phyloP scores from a whole-genome alignment of 345 rosid genomes.

The Ceriops tagal region DNA sequence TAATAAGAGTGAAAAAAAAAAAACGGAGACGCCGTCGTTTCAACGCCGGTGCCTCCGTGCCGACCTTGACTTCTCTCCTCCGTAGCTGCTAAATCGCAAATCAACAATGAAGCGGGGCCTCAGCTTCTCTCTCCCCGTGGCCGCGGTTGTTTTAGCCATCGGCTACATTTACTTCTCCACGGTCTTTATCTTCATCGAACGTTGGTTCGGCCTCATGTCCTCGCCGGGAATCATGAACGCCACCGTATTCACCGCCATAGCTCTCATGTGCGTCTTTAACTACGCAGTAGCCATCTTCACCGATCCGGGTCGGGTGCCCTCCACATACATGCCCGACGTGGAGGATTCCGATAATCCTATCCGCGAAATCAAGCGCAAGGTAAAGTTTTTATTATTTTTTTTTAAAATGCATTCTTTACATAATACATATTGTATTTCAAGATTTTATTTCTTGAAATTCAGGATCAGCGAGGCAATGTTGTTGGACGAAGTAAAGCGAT shows the following conservation, averaged over 20 bases:
- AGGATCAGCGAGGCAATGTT: too few relatives aligned
- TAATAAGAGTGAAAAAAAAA: too few relatives aligned
- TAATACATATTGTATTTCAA: too few relatives aligned
- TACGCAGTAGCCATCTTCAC: constrained; percentile 55
- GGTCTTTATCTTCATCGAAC: constrained; percentile 74
- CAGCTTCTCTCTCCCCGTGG: constrained; percentile 60
- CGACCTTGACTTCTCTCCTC: not conserved
- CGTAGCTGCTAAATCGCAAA: not conserved
- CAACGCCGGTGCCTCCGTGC: constrained; percentile 62
- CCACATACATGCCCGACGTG: constrained; percentile 62
- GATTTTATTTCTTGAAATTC: too few relatives aligned
- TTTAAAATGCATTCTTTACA: not conserved
- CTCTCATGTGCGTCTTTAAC: constrained; percentile 58
- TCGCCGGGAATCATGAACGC: constrained; percentile 83
- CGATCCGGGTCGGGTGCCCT: constrained; percentile 89
- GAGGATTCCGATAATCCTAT: constrained; percentile 63
- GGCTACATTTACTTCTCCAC: constrained; percentile 63
- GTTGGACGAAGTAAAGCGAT: not conserved
- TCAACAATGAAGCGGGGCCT: constrained; percentile 51
- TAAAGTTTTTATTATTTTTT: constrained; percentile 8
- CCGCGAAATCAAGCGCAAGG: constrained; percentile 96
- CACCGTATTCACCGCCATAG: constrained; percentile 57
- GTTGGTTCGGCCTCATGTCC: constrained; percentile 79
- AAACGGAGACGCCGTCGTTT: constrained; percentile 65
- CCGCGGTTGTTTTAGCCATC: constrained; percentile 61